These are phyloP conservation scores for Epichloe sylvatica DNA, from an alignment of 2,329 filamentous ascomycete genomes.

Conservation along the genomic window DNA sequence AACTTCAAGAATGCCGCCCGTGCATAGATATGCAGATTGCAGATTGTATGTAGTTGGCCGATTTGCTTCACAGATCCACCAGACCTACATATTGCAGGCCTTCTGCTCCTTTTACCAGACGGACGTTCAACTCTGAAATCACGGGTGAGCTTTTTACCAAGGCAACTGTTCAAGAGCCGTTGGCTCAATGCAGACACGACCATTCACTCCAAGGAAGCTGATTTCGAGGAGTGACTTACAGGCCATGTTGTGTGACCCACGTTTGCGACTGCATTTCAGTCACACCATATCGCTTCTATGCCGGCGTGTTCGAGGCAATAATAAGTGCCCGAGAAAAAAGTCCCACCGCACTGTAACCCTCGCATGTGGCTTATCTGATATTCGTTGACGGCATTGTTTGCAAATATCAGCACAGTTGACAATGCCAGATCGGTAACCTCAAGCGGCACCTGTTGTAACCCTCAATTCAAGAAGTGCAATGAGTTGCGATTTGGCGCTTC, in stretches of 20 bases:
- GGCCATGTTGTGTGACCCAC: not conserved
- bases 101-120: no score
- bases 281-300: not conserved
- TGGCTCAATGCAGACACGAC: not conserved
- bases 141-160: not conserved
- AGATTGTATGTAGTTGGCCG: no score
- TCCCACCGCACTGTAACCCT: not conserved
- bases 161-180: not conserved
- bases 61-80: no score
- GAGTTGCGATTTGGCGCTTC: no score
- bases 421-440: no score
- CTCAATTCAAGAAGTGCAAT: no score
- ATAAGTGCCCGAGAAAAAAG: not conserved
- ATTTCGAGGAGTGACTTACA: slow-evolving; percentile 1
- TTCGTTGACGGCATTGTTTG: not conserved
- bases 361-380: not conserved
- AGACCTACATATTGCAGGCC: no score
- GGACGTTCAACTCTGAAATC: no score
- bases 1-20: not conserved
- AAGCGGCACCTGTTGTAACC: no score
- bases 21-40: no score
- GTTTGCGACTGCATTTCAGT: not conserved
- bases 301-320: not conserved
- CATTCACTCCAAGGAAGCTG: not conserved
- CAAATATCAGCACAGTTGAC: no score